Evolutionary conservation across 306 rosid species (phyloP).

Genomic region (apple (Malus domestica)): ASM211411v1 NC_041801.1:9766001-9766500

Average conservation of each 20-base stretch:
- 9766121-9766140: background rate
- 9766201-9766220: background rate
- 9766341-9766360: background rate
- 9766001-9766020: constrained; percentile 81
- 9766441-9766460: too few species aligned
- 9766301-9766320: background rate
- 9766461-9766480: too few species aligned
- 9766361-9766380: too few species aligned
- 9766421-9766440: too few species aligned
- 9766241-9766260: background rate
- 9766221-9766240: background rate
- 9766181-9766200: background rate
- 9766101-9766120: background rate
- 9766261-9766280: background rate
- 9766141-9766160: too few species aligned
- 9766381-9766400: too few species aligned
- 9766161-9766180: background rate
- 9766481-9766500: too few species aligned
- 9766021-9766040: constrained; percentile 94
- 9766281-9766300: background rate
- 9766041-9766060: constrained; percentile 51
- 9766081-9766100: constrained; percentile 3
- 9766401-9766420: too few species aligned
- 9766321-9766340: background rate
- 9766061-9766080: constrained; percentile 9